These are phyloP conservation scores for Sonneratia caseolaris DNA, from an alignment of 345 rosid genomes.

Conservation along the genomic window DNA sequence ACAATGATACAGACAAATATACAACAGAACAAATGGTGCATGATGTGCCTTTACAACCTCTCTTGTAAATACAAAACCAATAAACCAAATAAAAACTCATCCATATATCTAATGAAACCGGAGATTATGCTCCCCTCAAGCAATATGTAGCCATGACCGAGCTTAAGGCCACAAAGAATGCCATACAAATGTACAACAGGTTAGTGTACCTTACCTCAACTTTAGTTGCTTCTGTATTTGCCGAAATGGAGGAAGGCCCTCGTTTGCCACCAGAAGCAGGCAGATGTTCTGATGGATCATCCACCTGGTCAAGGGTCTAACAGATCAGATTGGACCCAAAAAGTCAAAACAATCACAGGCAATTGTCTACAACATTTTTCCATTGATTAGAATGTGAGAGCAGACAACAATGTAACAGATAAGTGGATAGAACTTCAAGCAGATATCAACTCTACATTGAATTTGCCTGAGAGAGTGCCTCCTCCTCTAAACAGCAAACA, in stretches of 20 bases:
- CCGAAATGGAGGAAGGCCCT: too few species aligned
- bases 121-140: conserved; percentile 7
- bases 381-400: background rate
- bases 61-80: background rate
- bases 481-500: too few species aligned
- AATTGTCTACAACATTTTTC: background rate
- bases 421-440: background rate
- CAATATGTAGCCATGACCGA: conserved; percentile 12
- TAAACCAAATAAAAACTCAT: background rate
- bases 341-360: background rate
- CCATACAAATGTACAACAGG: conserved; percentile 2
- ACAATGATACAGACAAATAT: background rate
- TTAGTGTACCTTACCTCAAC: background rate
- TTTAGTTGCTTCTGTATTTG: too few species aligned
- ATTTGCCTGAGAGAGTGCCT: too few species aligned
- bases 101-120: conserved; percentile 12
- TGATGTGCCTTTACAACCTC: background rate
- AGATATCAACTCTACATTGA: background rate
- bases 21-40: background rate
- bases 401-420: background rate
- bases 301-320: too few species aligned
- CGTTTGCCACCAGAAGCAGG: too few species aligned
- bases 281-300: too few species aligned
- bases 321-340: too few species aligned
- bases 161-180: conserved; percentile 15